phyloP scores from a whole-genome alignment of 2,329 filamentous ascomycete species.

The Colletotrichum sp. region DNA sequence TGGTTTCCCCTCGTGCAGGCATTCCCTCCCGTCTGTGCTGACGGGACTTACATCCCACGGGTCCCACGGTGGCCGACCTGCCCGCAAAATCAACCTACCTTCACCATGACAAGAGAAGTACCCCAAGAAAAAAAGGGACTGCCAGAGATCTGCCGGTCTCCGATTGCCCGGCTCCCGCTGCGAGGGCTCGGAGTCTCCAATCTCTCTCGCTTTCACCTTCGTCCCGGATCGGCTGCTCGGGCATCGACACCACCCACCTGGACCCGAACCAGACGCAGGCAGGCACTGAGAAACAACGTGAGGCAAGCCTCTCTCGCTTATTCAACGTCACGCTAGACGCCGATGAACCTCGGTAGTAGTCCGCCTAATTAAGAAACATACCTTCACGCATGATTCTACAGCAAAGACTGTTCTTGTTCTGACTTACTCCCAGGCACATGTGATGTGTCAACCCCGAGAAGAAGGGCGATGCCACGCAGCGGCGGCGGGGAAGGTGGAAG shows the following conservation, averaged over 20 bases:
- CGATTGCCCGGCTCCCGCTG: conserved; percentile 5
- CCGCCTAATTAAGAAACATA: background rate
- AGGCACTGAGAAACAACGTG: background rate
- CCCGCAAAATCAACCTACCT: background rate
- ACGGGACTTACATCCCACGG: background rate
- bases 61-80: background rate
- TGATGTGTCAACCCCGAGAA: background rate
- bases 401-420: background rate
- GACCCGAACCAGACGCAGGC: background rate
- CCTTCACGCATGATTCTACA: background rate
- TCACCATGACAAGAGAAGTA: background rate
- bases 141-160: background rate
- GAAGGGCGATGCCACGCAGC: background rate
- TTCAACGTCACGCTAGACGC: background rate
- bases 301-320: background rate
- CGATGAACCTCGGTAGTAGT: background rate
- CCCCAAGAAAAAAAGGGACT: background rate
- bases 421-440: background rate
- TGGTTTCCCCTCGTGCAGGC: background rate
- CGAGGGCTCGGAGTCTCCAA: background rate
- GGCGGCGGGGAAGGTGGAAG: background rate
- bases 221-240: background rate
- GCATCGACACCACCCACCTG: background rate
- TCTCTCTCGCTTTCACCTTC: background rate
- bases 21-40: background rate